phyloP scores from a whole-genome alignment of 2,329 filamentous ascomycete genomes.

The Kalaharituber pfeilii region DNA sequence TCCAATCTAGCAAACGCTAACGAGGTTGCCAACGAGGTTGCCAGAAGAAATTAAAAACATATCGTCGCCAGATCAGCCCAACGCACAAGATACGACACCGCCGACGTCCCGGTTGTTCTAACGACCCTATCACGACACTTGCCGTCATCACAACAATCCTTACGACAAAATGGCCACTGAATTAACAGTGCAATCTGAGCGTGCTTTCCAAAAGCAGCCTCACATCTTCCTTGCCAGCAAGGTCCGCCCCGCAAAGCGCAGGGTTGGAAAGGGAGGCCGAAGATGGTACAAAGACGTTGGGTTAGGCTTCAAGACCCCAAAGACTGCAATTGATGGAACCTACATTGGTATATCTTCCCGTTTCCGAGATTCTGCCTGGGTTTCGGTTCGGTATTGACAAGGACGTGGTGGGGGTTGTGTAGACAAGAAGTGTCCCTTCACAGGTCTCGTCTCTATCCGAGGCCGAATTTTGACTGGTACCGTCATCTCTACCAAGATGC shows the following conservation, averaged over 20 bases:
- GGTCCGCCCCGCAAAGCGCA: conserved; percentile 66
- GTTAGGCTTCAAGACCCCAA: conserved; percentile 97
- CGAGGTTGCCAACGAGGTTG: too few relatives aligned
- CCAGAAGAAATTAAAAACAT: conserved; percentile 5
- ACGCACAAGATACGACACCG: conserved; percentile 22
- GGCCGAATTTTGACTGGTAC: conserved; percentile 99
- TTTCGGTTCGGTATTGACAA: conserved; percentile 1
- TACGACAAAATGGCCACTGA: conserved; percentile 79
- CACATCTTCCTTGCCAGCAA: conserved; percentile 99
- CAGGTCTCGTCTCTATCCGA: conserved; percentile 96
- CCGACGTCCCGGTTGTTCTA: conserved; percentile 20
- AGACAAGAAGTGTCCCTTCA: conserved; percentile 99
- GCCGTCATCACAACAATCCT: conserved; percentile 28
- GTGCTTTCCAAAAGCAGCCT: conserved; percentile 99
- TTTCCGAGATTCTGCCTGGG: conserved; percentile 6
- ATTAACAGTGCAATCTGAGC: conserved; percentile 98
- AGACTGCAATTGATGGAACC: conserved; percentile 93
- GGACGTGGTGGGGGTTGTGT: conserved; percentile 10
- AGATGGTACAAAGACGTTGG: conserved; percentile 99
- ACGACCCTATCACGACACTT: conserved; percentile 27
- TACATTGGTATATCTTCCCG: conserved; percentile 76
- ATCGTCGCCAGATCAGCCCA: conserved; percentile 22
- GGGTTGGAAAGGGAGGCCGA: conserved; percentile 79
- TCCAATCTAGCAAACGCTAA: too few relatives aligned
- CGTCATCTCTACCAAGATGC: conserved; percentile 99